These are phyloP conservation scores for Tympanopsis confertula DNA, from an alignment of 2,329 filamentous ascomycete species.

Conservation along the genomic window DNA sequence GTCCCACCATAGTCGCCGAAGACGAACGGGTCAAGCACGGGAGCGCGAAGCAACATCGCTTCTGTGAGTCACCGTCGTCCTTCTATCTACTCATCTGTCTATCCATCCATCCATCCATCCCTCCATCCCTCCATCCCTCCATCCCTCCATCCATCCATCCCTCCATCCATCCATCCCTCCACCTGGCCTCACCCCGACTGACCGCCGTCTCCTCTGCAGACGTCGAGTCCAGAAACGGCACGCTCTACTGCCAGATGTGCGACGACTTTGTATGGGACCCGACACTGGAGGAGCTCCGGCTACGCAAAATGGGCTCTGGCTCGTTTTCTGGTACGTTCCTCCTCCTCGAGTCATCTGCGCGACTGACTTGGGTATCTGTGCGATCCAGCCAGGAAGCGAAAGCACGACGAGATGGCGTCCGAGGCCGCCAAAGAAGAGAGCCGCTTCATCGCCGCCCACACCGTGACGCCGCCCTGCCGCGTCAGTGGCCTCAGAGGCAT, in stretches of 20 bases:
- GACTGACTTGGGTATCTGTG: not conserved
- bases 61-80: slow-evolving; percentile 43
- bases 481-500: slow-evolving; percentile 82
- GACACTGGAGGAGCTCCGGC: slow-evolving; percentile 63
- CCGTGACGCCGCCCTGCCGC: slow-evolving; percentile 68
- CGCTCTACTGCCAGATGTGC: slow-evolving; percentile 71
- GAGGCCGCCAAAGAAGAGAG: slow-evolving; percentile 47
- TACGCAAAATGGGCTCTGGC: slow-evolving; percentile 58
- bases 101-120: not conserved
- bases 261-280: slow-evolving; percentile 76
- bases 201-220: slow-evolving; percentile 33
- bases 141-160: not conserved
- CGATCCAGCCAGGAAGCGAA: slow-evolving; percentile 54
- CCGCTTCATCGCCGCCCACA: slow-evolving; percentile 67
- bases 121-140: slow-evolving; percentile 2
- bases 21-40: slow-evolving; percentile 58
- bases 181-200: not conserved
- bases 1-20: slow-evolving; percentile 54
- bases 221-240: slow-evolving; percentile 65
- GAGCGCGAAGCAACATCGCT: slow-evolving; percentile 57
- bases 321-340: slow-evolving; percentile 45
- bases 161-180: not conserved
- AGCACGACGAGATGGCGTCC: slow-evolving; percentile 59
- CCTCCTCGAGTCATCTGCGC: not conserved
- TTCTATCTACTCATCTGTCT: not conserved